Base-by-base conservation (phyloP, 2,329 filamentous ascomycete species). In the Thelonectria rubi region DNA sequence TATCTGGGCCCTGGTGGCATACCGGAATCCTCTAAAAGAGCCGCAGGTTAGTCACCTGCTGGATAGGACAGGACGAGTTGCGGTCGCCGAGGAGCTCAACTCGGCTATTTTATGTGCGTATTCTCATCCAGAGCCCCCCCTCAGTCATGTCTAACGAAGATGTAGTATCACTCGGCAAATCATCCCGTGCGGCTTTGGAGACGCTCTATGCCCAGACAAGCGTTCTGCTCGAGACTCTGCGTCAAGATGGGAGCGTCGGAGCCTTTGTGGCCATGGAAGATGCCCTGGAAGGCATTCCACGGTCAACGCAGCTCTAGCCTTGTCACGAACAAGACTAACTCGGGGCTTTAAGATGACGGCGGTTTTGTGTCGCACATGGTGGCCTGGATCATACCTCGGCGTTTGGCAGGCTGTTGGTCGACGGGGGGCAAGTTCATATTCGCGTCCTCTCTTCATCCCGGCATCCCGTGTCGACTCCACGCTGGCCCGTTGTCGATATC, bases 21-120 rank as follows among this genome's bases (percentile, higher is more conserved):
- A 98, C 72, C 79, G 86, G 37, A 92, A 97, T 72, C 92, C 94
- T 1, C 83, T 91, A 15, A 87, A 89, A 68, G 92, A 91, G 64
- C 83, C 85, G 50, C 86, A 90, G 61, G 85, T 97, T 60, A 89
- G 90, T 15, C 90, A 92, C 72, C 80, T 97, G 62, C 81, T 99
- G 59, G 92, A 97, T 70, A 83, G 86, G 40, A 86, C 85, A 54
- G 93, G 92, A 1, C 83, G 95, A 45, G 86, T 89, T 17, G 83
- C 87, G 17, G 92, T 98, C 42, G 94, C 94, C 9, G 95, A 99
- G 79, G 94, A 97, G 76, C 82, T 99, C 58, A 98, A 98, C 77
- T 92, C 92, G 63, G 94, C 93, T 48, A 97, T 99, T 70, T 77
- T 99, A 62, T 88, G 93, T 97, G 81, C 80, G 88, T 83, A 15